Evolutionary conservation across 2,329 filamentous ascomycete species (phyloP).

Genomic region (Fusarium redolens): DNA sequence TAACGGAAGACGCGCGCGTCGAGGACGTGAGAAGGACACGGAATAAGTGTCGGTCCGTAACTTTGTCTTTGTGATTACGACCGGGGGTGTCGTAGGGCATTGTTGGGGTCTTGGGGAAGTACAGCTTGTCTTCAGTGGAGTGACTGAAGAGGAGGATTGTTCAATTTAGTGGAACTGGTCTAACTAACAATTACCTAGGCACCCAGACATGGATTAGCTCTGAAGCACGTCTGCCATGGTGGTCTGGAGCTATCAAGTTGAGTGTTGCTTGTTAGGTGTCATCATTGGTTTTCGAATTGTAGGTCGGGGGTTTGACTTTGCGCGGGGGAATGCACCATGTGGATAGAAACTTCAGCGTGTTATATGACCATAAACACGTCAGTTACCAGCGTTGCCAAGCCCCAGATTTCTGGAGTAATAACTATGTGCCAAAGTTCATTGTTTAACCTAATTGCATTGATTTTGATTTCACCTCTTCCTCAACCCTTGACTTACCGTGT

Average conservation of each 20-base stretch:
- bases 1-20: constrained; percentile 9
- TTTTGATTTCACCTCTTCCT: background rate
- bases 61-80: background rate
- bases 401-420: background rate
- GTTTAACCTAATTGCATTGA: background rate
- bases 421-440: background rate
- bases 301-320: background rate
- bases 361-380: background rate
- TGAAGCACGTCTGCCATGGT: constrained; percentile 10
- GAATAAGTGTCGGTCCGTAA: constrained; percentile 21
- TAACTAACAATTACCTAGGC: background rate
- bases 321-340: background rate
- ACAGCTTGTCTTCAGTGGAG: constrained; percentile 13
- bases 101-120: constrained; percentile 10
- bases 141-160: constrained; percentile 17
- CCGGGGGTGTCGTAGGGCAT: background rate
- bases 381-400: background rate
- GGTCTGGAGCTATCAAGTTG: constrained; percentile 17
- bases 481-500: background rate
- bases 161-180: constrained; percentile 22
- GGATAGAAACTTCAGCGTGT: background rate
- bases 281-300: constrained; percentile 8
- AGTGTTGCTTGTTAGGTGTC: constrained; percentile 15
- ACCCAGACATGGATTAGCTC: constrained; percentile 19
- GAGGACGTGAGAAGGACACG: constrained; percentile 7